Evolutionary conservation across 225 moss, liverwort and hornwort species (phyloP), one percentile per base, ranked within the genome.

Genomic region (Pseudoscleropodium purum): DNA sequence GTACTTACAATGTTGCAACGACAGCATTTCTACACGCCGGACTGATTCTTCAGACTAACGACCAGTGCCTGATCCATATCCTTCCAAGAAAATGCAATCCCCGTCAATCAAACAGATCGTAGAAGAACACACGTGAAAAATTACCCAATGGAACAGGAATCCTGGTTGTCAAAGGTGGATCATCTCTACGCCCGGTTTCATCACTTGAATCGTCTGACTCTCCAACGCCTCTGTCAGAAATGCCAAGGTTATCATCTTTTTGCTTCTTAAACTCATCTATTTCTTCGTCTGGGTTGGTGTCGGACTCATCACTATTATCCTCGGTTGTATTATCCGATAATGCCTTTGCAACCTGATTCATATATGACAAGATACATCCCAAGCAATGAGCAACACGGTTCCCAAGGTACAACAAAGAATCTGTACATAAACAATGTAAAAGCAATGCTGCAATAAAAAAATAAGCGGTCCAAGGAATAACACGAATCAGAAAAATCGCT

Each of bases 261-360:
- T 88, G 72, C 81, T 75, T 91, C 87, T 70, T 75, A 25, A 64
- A 39, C 67, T 78, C 81, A 54, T 79, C 86, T 36, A 57, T 81
- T 18, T 41, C 90, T 81, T 90, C 86, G 74, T 63, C 66, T 74
- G 61, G 82, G 61, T 90, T 77, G 72, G 43, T 63, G 75, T 92
- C 90, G 86, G 90, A 91, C 43, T 92, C 90, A 70, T 93, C 92
- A 91, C 88, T 91, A 86, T 88, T 92, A 61, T 91, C 92, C 60
- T 90, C 89, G 51, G 93, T 92, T 65, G 90, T 89, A 67, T 90
- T 90, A 81, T 90, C 90, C 77, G 95, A 92, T 61, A 89, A 89
- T 39, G 89, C 82, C 84, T 86, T 93, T 29, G 75, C 74, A 87
- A 92, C 89, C 94, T 94, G 91, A n/a, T 86, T 36, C 72, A 89